Evolutionary conservation across 768 basidiomycete species (phyloP).

Genomic region (Suillus occidentalis): DNA sequence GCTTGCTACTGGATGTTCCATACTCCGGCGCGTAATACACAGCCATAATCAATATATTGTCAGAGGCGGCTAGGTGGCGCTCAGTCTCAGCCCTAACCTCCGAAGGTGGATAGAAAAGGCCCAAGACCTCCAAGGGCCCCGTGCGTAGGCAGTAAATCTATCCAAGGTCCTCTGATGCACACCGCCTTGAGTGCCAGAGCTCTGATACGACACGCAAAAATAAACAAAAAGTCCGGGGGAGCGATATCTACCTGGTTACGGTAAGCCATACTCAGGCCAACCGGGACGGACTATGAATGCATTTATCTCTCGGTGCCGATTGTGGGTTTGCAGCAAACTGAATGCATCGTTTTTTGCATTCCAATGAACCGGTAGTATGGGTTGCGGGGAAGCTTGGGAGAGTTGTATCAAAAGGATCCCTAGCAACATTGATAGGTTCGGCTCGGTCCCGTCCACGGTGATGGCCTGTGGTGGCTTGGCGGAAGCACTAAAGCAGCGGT

Average conservation of each 20-base stretch:
- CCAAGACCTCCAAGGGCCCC: background rate
- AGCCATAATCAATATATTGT: background rate
- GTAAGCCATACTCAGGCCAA: background rate
- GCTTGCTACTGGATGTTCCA: background rate
- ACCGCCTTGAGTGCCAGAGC: background rate
- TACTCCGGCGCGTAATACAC: background rate
- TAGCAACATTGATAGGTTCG: background rate
- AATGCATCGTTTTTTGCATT: background rate
- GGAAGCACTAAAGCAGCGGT: background rate
- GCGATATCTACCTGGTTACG: background rate
- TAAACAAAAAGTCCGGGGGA: background rate
- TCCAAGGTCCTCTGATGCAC: background rate
- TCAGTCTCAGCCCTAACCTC: background rate
- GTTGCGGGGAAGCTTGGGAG: background rate
- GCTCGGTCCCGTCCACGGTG: background rate
- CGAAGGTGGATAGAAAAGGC: background rate
- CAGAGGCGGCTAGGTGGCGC: background rate
- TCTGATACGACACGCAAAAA: background rate
- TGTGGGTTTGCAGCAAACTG: background rate
- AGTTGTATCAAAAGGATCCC: background rate
- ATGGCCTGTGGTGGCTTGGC: background rate
- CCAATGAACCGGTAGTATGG: background rate
- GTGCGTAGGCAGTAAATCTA: background rate
- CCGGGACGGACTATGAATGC: background rate
- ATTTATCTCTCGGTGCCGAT: constrained; percentile 3